Base-by-base conservation (phyloP, 2,329 filamentous ascomycete species). In the Salinomyces thailandicus region DNA sequence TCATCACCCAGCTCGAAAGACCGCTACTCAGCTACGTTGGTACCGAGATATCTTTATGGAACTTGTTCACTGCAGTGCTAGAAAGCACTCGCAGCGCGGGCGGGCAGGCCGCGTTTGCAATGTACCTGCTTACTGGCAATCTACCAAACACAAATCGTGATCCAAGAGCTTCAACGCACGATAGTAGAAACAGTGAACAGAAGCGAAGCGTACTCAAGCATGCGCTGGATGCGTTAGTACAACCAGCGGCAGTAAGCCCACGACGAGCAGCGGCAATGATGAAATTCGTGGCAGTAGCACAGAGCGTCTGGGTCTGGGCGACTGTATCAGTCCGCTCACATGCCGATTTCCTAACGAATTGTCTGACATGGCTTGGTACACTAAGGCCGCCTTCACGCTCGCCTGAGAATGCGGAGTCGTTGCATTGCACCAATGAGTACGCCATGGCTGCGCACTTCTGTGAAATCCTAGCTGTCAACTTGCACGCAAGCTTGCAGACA, bases 291-390 rank as follows among this genome's bases (percentile, higher is more conserved):
- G 78, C 84, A 2, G 77, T 82, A 2, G 84, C 89, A 4, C 87
- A 95, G 54, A 91, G 94, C 58, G 84, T 86, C 54, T 96, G 89
- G 89, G 82, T 87, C 1, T 94, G 89, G 85, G 87, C 85, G 1
- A 86, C 93, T 38, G 80, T 84, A 38, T 78, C 81, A 26, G 66
- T 93, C 22, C 76, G 81, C 43, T 79, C 79, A 41, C 82, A 93
- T 50, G 71, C 73, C 1, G 67, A 69, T 0, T 89, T 94, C 51
- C 72, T 95, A 38, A 68, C 75, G 28, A 75, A 76, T 37, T 70
- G 94, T 13, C 73, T 83, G 13, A 68, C 71, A 3, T 91, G 85
- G 55, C 71, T 91, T 20, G 73, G 70, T 8, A 62, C 66, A 4
- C 61, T 83, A 15, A 62, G 69, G 6, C 18, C 18, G 6, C 70